Evolutionary conservation across 164 flowering plant genomes (phyloP).

Genomic region (Berberis vulgaris): DNA sequence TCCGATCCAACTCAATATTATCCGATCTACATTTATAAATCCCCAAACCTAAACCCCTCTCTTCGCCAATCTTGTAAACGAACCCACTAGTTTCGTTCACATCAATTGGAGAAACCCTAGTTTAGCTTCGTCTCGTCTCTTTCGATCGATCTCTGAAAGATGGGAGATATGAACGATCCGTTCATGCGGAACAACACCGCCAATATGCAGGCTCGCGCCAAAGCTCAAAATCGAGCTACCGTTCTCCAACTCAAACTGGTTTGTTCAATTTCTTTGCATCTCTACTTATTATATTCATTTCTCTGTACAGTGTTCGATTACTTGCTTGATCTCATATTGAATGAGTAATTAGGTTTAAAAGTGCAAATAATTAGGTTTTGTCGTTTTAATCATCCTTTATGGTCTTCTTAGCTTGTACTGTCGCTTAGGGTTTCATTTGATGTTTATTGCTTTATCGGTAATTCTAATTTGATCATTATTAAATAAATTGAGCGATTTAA

Average conservation of each 20-base stretch:
- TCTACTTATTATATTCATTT: background rate
- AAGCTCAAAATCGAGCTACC: slow-evolving; percentile 77
- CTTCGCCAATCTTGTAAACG: no score
- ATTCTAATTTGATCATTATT: no score
- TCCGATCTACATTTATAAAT: no score
- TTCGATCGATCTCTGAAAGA: slow-evolving; percentile 15
- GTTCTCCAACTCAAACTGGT: slow-evolving; percentile 89
- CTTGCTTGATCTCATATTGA: background rate
- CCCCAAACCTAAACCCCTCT: no score
- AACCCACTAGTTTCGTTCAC: no score
- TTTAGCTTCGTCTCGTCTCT: background rate
- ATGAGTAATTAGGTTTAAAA: background rate
- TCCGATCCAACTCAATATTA: no score
- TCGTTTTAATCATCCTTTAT: background rate
- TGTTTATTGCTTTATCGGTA: background rate
- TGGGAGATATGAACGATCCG: slow-evolving; percentile 78
- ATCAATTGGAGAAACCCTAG: no score
- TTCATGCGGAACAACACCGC: slow-evolving; percentile 77
- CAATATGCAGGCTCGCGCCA: slow-evolving; percentile 80
- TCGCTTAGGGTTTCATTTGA: background rate
- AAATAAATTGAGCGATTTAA: no score
- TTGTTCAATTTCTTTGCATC: background rate
- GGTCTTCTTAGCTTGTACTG: background rate
- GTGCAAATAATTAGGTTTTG: background rate
- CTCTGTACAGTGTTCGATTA: background rate